Evolutionary conservation across 768 basidiomycete genomes (phyloP), one percentile per base, ranked within the genome.

Genomic region (Russula virescens): DNA sequence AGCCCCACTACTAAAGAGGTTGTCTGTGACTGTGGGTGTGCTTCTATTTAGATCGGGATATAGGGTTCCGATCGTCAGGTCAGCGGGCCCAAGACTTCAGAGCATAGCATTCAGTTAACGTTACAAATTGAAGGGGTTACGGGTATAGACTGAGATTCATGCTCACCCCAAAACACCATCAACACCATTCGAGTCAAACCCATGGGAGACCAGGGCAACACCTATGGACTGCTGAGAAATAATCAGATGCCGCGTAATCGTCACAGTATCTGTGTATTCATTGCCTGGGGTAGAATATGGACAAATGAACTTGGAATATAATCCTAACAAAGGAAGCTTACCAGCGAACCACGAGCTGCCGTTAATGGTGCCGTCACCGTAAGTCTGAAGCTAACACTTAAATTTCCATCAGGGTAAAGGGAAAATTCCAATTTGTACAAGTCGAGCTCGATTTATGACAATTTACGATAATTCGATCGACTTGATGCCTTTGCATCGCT

Each of bases 151-250:
- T 19, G 42, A 19, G 42, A 10, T 23, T 11, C 31, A 28, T 40
- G 21, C 42, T n/a, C 38, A 42, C 66, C 78, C 66, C 11, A 80
- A 71, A 50, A 79, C 71, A 14, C 79, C 79, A 58, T 79, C 77
- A 13, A 77, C 67, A 10, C 68, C 72, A 2, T 35, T 35, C 10
- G 5, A 5, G 3, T 57, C 43, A 47, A 75, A 71, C 13, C 74
- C 75, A 1, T 11, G 5, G 5, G 38, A 19, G 0, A 19, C 42
- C 4, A 58, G 53, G 1, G 78, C 77, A 52, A 73, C 73, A 14
- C 78, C 79, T 66, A 79, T 74, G 40, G 63, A 65, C 70, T 80
- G 79, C 26, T 66, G 65, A 19, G 34, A 8, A 34, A 74, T 68
- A 0, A 55, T 62, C 14, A 71, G 50, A 7, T 55, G 64, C 13